Base-by-base conservation (phyloP, 306 rosid species). In the Echinosophora koreensis region DNA sequence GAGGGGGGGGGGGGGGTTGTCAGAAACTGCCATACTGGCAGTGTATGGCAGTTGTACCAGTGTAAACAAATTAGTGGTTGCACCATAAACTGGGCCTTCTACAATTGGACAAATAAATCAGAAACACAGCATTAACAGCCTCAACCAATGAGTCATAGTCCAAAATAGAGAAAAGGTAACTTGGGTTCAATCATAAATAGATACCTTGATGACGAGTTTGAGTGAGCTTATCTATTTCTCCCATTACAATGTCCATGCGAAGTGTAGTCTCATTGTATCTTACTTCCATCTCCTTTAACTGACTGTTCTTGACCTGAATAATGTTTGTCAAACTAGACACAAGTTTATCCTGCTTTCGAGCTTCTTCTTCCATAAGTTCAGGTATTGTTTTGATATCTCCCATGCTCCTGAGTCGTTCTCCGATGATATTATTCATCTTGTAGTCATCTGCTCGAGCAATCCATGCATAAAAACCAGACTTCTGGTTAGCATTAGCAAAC, bases 381-480 rank as follows among this genome's bases (percentile, higher is more conserved):
- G 93, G 49, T 76, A 92, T 85, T 66, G 91, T 87, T 79, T 67
- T 90, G 35, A 96, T 84, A 85, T 96, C 91, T 44, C 92, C 92
- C 87, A 82, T 86, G 83, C 89, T 96, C 32, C 85, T 86, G 30
- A 96, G 82, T 62, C 89, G 83, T 77, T 96, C 98, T 16, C 98
- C 97, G 54, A 91, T 84, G 37, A 88, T 83, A 71, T 82, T 86
- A 74, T 67, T 63, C 75, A 77, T 69, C 44, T 83, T 77, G 76
- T 92, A 96, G 86, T 96, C 99, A 70, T 88, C 91, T 39, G 81
- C 84, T 66, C 91, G 93, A 6, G 99, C 99, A 84, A 96, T 83
- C 99, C 99, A 96, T 22, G 84, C 99, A 85, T 89, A 96, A 55
- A 92, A 84, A 76, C 98, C 99, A 46, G 81, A 76, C 83, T 91